Conservation (phyloP, 176 grass and related monocot genomes). For the barley (Hordeum vulgare) region MorexV3_pseudomolecules_assembly NC_058524.1:59005792-59006291, state of each 20-base stretch:
- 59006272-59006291: constrained; percentile 68
- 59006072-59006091: constrained; percentile 60
- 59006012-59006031: constrained; percentile 48
- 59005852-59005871: not conserved
- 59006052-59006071: constrained; percentile 71
- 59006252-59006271: constrained; percentile 67
- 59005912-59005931: constrained; percentile 92
- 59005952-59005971: constrained; percentile 77
- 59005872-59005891: not conserved
- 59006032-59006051: constrained; percentile 57
- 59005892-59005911: constrained; percentile 4
- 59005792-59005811: too few species aligned
- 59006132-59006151: constrained; percentile 54
- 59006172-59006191: not conserved
- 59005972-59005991: constrained; percentile 84
- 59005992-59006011: constrained; percentile 77
- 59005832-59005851: not conserved
- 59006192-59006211: not conserved
- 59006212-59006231: not conserved
- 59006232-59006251: constrained; percentile 43
- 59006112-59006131: constrained; percentile 90
- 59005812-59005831: too few species aligned
- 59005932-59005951: constrained; percentile 78
- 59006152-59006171: not conserved
- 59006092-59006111: constrained; percentile 89